Base-by-base conservation (phyloP, 2,329 filamentous ascomycete species). In the Ophiostoma fasciatum region DNA sequence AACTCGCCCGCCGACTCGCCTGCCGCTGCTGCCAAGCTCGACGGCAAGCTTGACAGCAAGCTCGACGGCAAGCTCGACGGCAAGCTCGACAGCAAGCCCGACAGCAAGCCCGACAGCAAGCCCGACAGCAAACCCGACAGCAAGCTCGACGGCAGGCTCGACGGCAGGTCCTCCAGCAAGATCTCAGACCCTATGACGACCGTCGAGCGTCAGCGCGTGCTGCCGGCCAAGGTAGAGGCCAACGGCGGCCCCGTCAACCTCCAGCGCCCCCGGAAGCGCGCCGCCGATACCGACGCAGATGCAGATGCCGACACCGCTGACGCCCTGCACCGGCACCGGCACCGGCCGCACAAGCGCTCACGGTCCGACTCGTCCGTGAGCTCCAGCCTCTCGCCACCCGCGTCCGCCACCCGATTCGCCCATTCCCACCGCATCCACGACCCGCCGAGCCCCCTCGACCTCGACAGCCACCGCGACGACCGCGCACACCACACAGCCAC, bases 331-430 rank as follows among this genome's bases (percentile, higher is more conserved):
- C n/a, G n/a, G n/a, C n/a, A n/a, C n/a, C n/a, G n/a, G n/a, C n/a
- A 47, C 18, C 59, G 64, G 36, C 55, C 60, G 2, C 55, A 54
- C 36, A 73, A 72, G 49, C 61, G 66, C 38, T 49, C 52, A 18
- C 63, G 56, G 39, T 50, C 60, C 15, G 65, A 67, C 12, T 35
- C 37, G 7, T 42, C 37, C 17, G 35, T 42, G 17, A 47, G 44
- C 38, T 44, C 42, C 17, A 41, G 27, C 42, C 36, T 42, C 7
- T 37, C 44, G 18, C 38, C 31, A n/a, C 26, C 30, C n/a, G 20
- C 36, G 7, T 21, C 38, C 13, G 23, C 39, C 4, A 26, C 40
- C 6, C 37, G 28, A 19, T 28, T 26, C 12, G n/a, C 30, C 21
- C n/a, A n/a, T n/a, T n/a, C n/a, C n/a, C 30, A 36, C 13, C 44